A percentile compares a stretch with the other conserved stretches of the same genome.
Evolutionary conservation across 1,284 basidiomycete species (phyloP).

Genomic region (Sphagnurus paluster): DNA sequence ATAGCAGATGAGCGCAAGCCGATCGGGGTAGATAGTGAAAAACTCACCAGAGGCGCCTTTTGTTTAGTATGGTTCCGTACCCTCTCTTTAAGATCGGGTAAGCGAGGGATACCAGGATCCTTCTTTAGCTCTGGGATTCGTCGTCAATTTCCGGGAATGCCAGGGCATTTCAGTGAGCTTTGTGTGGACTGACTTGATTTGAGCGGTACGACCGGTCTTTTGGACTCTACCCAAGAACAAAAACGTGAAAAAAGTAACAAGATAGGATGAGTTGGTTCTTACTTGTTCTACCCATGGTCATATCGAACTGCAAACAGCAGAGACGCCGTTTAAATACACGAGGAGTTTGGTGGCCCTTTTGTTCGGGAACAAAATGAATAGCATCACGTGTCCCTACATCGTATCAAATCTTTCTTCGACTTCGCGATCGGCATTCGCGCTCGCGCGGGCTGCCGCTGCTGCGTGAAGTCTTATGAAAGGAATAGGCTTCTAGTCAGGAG

Average conservation of each 20-base stretch:
- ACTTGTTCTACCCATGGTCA: constrained; percentile 62
- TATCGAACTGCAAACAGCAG: constrained; percentile 8
- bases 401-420: neutral
- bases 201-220: constrained; percentile 47
- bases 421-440: no score
- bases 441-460: no score
- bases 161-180: no score
- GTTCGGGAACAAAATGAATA: constrained; percentile 1
- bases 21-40: no score
- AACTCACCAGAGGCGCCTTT: constrained; percentile 36
- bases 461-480: no score
- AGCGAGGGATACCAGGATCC: constrained; percentile 78
- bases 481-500: no score
- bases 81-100: constrained; percentile 66
- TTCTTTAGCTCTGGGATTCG: constrained; percentile 67
- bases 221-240: constrained; percentile 31
- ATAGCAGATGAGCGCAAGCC: constrained; percentile 4
- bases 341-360: neutral
- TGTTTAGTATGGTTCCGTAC: constrained; percentile 57
- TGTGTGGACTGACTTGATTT: constrained; percentile 48
- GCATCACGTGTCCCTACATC: neutral
- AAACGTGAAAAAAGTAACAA: neutral
- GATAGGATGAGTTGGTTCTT: constrained; percentile 23
- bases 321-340: neutral
- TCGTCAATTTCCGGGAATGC: neutral